phyloP scores from a whole-genome alignment of 805 yeast species.

The Naumovozyma castellii region DNA sequence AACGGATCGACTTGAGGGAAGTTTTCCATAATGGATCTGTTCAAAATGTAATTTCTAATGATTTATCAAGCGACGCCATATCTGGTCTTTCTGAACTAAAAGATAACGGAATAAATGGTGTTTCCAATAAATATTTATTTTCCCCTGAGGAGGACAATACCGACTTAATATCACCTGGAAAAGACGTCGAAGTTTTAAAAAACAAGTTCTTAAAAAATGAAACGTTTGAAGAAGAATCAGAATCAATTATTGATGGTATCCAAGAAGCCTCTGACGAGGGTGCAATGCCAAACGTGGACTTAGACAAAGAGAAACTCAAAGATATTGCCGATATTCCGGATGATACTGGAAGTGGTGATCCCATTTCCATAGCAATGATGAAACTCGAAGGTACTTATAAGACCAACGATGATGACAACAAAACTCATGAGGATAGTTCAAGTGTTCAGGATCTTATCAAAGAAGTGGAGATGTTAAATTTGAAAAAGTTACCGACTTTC shows the following conservation, averaged over 20 bases:
- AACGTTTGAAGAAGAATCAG: not conserved
- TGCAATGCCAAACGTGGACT: not conserved
- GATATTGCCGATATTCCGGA: conserved; percentile 82
- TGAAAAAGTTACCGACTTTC: conserved; percentile 6
- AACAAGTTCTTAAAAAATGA: conserved; percentile 21
- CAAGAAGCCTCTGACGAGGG: not conserved
- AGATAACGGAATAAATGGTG: not conserved
- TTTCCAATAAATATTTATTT: conserved; percentile 21
- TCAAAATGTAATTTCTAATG: not conserved
- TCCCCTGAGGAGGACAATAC: conserved; percentile 22
- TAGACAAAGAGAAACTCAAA: conserved; percentile 7
- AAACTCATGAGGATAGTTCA: conserved; percentile 4
- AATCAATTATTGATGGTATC: not conserved
- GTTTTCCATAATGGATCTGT: conserved; percentile 4
- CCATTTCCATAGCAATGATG: conserved; percentile 60
- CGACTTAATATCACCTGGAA: conserved; percentile 27
- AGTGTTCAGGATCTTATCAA: conserved; percentile 9
- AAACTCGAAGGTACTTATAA: conserved; percentile 64
- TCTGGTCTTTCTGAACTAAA: not conserved
- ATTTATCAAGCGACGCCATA: conserved; percentile 1
- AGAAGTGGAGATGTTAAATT: conserved; percentile 14
- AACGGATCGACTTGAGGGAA: conserved; percentile 6
- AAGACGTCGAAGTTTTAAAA: conserved; percentile 25
- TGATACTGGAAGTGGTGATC: conserved; percentile 56
- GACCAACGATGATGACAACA: not conserved